Evolutionary conservation across 345 rosid species (phyloP).

Genomic region (Gossypium anomalum): DNA sequence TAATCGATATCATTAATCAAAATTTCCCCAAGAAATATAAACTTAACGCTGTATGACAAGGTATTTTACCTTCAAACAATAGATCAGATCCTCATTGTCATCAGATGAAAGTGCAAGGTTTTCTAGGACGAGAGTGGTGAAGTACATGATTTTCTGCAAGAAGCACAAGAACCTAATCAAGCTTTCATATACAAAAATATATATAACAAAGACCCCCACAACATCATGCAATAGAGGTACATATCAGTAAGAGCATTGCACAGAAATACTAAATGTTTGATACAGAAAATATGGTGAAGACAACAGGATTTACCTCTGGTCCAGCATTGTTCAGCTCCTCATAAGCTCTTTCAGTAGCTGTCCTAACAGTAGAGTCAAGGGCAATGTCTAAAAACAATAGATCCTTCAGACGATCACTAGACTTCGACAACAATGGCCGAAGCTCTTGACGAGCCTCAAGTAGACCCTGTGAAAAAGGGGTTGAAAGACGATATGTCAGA

Average conservation of each 20-base stretch:
- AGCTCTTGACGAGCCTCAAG: conserved; percentile 98
- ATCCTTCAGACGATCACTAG: conserved; percentile 86
- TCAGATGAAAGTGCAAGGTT: conserved; percentile 5
- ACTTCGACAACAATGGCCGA: conserved; percentile 59
- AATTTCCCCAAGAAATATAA: not conserved
- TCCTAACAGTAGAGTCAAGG: conserved; percentile 91
- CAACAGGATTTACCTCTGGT: conserved; percentile 58
- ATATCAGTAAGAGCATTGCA: not conserved
- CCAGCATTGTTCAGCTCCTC: conserved; percentile 74
- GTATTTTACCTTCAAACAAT: conserved; percentile 79
- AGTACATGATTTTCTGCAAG: conserved; percentile 10
- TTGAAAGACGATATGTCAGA: not conserved
- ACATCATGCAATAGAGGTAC: not conserved
- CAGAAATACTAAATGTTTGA: conserved; percentile 5
- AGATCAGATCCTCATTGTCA: conserved; percentile 86
- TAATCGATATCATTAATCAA: not conserved
- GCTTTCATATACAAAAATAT: conserved; percentile 7
- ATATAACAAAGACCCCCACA: conserved; percentile 14
- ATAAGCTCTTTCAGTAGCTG: conserved; percentile 89
- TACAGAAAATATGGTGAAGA: conserved; percentile 9
- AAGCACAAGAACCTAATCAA: conserved; percentile 13
- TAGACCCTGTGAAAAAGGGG: conserved; percentile 51
- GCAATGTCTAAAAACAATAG: conserved; percentile 85
- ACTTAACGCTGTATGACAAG: not conserved
- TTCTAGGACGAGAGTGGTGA: not conserved